phyloP scores from a whole-genome alignment of 495 filamentous ascomycete species.

The Podospora pseudocomata region DNA sequence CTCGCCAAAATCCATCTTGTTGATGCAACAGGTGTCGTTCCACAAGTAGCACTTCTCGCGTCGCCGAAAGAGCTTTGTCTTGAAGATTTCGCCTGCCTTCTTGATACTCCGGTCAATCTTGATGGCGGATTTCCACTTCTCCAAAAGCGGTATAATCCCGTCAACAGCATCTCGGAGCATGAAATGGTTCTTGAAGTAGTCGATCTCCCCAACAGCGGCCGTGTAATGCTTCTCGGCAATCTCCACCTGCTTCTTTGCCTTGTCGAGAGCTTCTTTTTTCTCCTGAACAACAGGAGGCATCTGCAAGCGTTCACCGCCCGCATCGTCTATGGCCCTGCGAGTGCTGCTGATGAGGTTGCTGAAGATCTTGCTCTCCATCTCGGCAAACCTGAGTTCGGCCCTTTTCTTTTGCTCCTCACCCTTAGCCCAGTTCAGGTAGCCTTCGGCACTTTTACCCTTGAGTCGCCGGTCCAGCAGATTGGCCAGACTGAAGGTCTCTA shows the following conservation, averaged over 20 bases:
- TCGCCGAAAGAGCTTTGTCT: conserved; percentile 33
- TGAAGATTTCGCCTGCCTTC: conserved; percentile 36
- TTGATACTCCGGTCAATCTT: conserved; percentile 38
- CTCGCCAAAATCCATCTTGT: conserved; percentile 41
- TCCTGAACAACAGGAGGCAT: neutral
- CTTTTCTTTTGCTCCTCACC: conserved; percentile 7
- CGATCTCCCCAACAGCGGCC: conserved; percentile 20
- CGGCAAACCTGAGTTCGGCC: conserved; percentile 19
- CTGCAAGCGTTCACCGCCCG: neutral
- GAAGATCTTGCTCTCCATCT: conserved; percentile 21
- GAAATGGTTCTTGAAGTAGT: conserved; percentile 27
- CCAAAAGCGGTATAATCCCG: conserved; percentile 33
- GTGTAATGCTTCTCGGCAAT: conserved; percentile 10
- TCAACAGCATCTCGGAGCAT: conserved; percentile 38
- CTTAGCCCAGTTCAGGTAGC: conserved; percentile 12
- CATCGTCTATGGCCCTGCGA: conserved; percentile 3
- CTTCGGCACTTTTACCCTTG: conserved; percentile 5
- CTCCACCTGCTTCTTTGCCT: conserved; percentile 13
- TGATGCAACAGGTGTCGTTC: conserved; percentile 50
- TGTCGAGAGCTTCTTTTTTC: too few species aligned
- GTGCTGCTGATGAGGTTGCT: conserved; percentile 6
- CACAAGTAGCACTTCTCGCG: conserved; percentile 44
- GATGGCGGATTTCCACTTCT: conserved; percentile 39
- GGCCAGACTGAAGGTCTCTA: conserved; percentile 9
- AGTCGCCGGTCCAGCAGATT: conserved; percentile 14